A percentile compares a stretch with the other conserved stretches of the same genome.
These are phyloP conservation scores for Pseudonitzschia multistriata DNA, from an alignment of 108 stramenopile genomes.

Conservation along the genomic window DNA sequence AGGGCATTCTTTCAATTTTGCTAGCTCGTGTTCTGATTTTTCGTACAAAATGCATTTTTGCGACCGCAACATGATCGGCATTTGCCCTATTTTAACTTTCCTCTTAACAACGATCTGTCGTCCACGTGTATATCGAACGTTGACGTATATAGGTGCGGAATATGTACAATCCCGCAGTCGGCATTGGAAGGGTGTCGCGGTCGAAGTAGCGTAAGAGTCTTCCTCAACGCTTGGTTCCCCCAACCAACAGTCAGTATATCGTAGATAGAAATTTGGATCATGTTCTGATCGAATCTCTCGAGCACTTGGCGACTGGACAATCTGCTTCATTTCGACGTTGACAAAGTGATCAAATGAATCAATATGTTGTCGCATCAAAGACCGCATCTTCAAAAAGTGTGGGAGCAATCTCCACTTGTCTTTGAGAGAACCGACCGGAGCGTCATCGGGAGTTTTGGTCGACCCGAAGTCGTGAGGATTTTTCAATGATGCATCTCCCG, in stretches of 20 bases:
- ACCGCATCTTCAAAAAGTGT: slow-evolving; percentile 89
- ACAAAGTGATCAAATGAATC: slow-evolving; percentile 98
- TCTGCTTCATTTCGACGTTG: slow-evolving; percentile 89
- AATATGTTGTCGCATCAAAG: slow-evolving; percentile 97
- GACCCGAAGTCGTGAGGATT: slow-evolving; percentile 70
- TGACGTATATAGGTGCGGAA: slow-evolving; percentile 96
- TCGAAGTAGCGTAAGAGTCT: slow-evolving; percentile 76
- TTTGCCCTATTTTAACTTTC: slow-evolving; percentile 76
- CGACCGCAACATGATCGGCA: slow-evolving; percentile 97
- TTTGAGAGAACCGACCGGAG: slow-evolving; percentile 83
- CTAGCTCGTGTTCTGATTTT: slow-evolving; percentile 83
- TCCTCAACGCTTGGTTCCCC: slow-evolving; percentile 93
- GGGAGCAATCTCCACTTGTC: slow-evolving; percentile 97
- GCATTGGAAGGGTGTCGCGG: slow-evolving; percentile 95
- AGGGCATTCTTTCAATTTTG: slow-evolving; percentile 95
- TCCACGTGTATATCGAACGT: slow-evolving; percentile 94
- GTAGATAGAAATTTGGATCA: slow-evolving; percentile 94
- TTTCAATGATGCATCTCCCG: slow-evolving; percentile 49
- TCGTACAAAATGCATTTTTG: slow-evolving; percentile 87
- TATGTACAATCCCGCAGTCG: slow-evolving; percentile 97
- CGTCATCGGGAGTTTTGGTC: slow-evolving; percentile 74
- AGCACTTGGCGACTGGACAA: slow-evolving; percentile 81
- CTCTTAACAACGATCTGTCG: slow-evolving; percentile 90
- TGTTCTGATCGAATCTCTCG: slow-evolving; percentile 91
- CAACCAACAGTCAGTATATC: slow-evolving; percentile 95